Evolutionary conservation across 2,329 filamentous ascomycete species (phyloP), one percentile per base, ranked within the genome.

Genomic region (Chaetomium olivaceum): DNA sequence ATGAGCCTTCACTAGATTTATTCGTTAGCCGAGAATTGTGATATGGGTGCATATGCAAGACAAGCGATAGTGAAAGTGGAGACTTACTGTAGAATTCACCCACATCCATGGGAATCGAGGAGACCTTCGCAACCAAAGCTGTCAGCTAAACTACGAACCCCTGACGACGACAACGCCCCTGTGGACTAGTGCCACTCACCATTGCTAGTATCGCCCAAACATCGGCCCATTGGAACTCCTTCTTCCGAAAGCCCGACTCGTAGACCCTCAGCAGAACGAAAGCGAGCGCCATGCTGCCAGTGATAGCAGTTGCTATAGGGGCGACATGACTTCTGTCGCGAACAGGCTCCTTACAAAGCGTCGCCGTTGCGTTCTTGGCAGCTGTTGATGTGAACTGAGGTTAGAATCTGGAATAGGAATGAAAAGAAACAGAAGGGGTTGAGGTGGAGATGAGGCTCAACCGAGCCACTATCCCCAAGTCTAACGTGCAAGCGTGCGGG

Each of bases 41-140:
- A 9, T 8, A 48, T 21, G 43, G 43, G n/a, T 8, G n/a, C 11
- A 25, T 12, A 6, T 39, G 36, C 11, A 6, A 2, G 48, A 5
- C 11, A n/a, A 25, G 4, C 48, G 25, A 50, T 23, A 3, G 21
- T 25, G 21, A 25, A 9, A 5, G 23, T 39, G 2, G 4, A 12
- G 4, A 12, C 48, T 50, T 52, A 60, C 58, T 60, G 46, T 51
- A 60, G 43, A 60, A 60, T 36, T 52, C 58, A n/a, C 58, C 29
- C 9, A 60, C 58, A 19, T 51, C 46, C 46, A 60, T 60, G n/a
- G 58, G 58, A 16, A 60, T 33, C 9, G 58, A 51, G 2, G 27
- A 60, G 19, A 60, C 8, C 46, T 50, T 58, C 16, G 9, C 2
- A 46, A 6, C 36, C 36, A 48, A 27, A 31, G 31, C 3, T 25